phyloP scores from a whole-genome alignment of 2,329 filamentous ascomycete genomes.

The Fusarium tanahbumbuense region DNA sequence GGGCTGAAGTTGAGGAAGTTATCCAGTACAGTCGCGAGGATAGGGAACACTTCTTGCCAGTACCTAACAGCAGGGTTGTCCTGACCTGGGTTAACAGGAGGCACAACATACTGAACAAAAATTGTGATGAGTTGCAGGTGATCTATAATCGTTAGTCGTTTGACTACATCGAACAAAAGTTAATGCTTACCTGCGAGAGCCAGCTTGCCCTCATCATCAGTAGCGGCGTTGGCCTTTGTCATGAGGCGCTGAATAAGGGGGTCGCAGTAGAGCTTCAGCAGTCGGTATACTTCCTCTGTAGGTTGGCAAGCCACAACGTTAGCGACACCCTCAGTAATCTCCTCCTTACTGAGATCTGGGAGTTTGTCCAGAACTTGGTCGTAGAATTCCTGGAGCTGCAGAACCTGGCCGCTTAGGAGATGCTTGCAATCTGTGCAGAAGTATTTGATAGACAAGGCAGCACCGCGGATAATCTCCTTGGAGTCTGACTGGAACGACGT shows the following conservation, averaged over 20 bases:
- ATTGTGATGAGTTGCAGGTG: slow-evolving; percentile 92
- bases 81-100: slow-evolving; percentile 76
- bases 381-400: slow-evolving; percentile 92
- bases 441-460: slow-evolving; percentile 94
- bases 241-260: slow-evolving; percentile 89
- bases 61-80: slow-evolving; percentile 95
- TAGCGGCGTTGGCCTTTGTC: slow-evolving; percentile 85
- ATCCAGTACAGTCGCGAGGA: slow-evolving; percentile 86
- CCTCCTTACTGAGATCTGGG: slow-evolving; percentile 88
- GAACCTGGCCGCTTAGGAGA: slow-evolving; percentile 83
- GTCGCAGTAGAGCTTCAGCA: slow-evolving; percentile 92
- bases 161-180: not conserved
- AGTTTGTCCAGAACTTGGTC: slow-evolving; percentile 88
- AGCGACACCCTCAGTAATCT: slow-evolving; percentile 95
- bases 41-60: slow-evolving; percentile 92
- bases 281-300: slow-evolving; percentile 79
- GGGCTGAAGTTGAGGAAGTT: slow-evolving; percentile 88
- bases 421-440: slow-evolving; percentile 96
- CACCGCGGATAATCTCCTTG: slow-evolving; percentile 89
- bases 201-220: slow-evolving; percentile 84
- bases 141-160: slow-evolving; percentile 63
- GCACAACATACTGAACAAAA: slow-evolving; percentile 82
- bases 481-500: slow-evolving; percentile 90
- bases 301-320: slow-evolving; percentile 91
- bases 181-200: slow-evolving; percentile 79